Percentiles rank a stretch among this genome's conserved stretches.
Evolutionary conservation across 805 yeast genomes (phyloP).

Genomic region (Ogataea zsoltii): DNA sequence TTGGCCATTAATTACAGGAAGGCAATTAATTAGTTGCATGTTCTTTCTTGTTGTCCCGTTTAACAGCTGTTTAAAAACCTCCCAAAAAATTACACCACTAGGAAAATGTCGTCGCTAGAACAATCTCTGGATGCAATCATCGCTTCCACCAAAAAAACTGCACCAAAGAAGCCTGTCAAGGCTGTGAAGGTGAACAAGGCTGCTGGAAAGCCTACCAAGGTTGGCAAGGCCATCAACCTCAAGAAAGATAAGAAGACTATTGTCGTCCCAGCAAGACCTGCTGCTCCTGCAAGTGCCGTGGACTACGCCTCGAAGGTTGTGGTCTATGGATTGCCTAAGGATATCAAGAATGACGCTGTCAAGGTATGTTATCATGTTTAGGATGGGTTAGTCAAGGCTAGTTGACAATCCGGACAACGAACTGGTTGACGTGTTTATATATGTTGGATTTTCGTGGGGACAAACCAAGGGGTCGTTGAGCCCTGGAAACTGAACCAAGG

Average conservation of each 20-base stretch:
- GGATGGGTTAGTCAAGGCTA: slow-evolving; percentile 1
- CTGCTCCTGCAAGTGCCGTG: slow-evolving; percentile 23
- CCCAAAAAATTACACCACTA: slow-evolving; percentile 9
- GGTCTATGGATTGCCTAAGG: slow-evolving; percentile 66
- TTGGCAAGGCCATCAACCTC: slow-evolving; percentile 31
- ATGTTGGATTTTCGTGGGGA: background rate
- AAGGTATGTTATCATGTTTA: slow-evolving; percentile 36
- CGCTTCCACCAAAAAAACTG: slow-evolving; percentile 46
- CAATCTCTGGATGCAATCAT: slow-evolving; percentile 94
- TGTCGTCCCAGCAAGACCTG: slow-evolving; percentile 20
- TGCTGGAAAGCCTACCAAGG: slow-evolving; percentile 32
- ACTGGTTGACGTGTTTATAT: background rate
- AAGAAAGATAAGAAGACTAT: slow-evolving; percentile 14
- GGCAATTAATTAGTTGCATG: background rate
- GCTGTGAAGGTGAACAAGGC: slow-evolving; percentile 33
- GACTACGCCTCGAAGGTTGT: slow-evolving; percentile 76
- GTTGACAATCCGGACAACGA: background rate
- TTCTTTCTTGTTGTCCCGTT: background rate
- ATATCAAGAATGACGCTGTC: slow-evolving; percentile 79
- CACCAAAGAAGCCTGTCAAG: slow-evolving; percentile 35
- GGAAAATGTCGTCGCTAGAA: slow-evolving; percentile 77
- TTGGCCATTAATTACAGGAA: background rate
- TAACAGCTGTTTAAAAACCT: background rate
- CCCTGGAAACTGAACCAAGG: no score
- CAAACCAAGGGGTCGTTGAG: no score